Percentiles rank a stretch among this genome's conserved stretches.
Evolutionary conservation across 2,329 filamentous ascomycete genomes (phyloP).

Genomic region (Clonostachys rhizophaga): DNA sequence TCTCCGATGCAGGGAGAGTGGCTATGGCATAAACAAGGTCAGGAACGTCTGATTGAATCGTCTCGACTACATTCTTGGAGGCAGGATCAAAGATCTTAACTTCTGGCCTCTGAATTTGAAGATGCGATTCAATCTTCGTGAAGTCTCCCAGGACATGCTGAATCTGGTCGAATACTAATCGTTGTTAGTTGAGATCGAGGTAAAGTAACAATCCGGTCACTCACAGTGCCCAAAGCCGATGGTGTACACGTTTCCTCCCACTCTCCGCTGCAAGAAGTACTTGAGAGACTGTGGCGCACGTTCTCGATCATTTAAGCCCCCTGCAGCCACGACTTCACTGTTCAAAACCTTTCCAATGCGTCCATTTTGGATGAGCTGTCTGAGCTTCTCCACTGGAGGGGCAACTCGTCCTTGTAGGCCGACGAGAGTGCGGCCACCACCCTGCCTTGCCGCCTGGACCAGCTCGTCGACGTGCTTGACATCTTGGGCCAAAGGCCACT

Average conservation of each 20-base stretch:
- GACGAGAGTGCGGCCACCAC: conserved; percentile 33
- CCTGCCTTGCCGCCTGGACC: conserved; percentile 20
- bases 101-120: conserved; percentile 38
- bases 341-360: conserved; percentile 48
- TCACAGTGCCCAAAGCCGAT: conserved; percentile 36
- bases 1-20: conserved; percentile 14
- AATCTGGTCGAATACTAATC: conserved; percentile 36
- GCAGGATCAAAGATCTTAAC: conserved; percentile 24
- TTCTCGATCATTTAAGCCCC: conserved; percentile 25
- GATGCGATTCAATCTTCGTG: conserved; percentile 23
- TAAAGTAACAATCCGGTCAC: conserved; percentile 6
- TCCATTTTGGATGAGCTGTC: conserved; percentile 34
- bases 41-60: conserved; percentile 32
- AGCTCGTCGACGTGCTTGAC: conserved; percentile 33
- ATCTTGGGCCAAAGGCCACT: conserved; percentile 53
- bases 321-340: conserved; percentile 34
- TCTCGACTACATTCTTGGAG: conserved; percentile 20
- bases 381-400: conserved; percentile 36
- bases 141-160: conserved; percentile 41
- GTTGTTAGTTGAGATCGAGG: not conserved
- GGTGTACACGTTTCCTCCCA: conserved; percentile 39
- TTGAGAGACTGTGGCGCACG: conserved; percentile 22
- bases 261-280: conserved; percentile 42
- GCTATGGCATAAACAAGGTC: conserved; percentile 32
- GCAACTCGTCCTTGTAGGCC: conserved; percentile 45